Percentiles rank a stretch among this genome's conserved stretches.
Evolutionary conservation across 306 rosid species (phyloP).

Genomic region (Inga laurina): DNA sequence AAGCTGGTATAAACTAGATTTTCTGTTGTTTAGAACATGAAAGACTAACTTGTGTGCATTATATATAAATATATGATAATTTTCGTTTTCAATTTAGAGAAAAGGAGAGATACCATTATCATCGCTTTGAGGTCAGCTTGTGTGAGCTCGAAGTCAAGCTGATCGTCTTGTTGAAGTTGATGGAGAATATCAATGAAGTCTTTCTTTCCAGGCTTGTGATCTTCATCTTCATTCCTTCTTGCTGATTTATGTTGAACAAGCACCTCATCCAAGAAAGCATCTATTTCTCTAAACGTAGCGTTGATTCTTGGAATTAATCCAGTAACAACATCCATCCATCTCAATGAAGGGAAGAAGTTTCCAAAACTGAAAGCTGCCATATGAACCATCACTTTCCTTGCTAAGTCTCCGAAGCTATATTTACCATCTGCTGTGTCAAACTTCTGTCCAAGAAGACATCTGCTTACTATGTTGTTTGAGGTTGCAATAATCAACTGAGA

Average conservation of each 20-base stretch:
- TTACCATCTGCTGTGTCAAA: background rate
- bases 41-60: too few species aligned
- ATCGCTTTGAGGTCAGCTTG: constrained; percentile 27
- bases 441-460: constrained; percentile 37
- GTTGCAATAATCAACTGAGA: constrained; percentile 29
- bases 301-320: constrained; percentile 25
- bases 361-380: constrained; percentile 14
- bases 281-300: constrained; percentile 4
- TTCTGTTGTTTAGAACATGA: too few species aligned
- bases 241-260: constrained; percentile 29
- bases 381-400: background rate
- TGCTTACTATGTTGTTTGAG: constrained; percentile 24
- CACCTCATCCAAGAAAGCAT: constrained; percentile 34
- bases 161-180: constrained; percentile 30
- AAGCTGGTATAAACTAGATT: background rate
- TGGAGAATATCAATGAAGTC: constrained; percentile 17
- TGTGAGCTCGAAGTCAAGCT: constrained; percentile 30
- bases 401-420: background rate
- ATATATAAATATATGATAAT: too few species aligned
- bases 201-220: background rate
- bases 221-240: background rate
- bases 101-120: constrained; percentile 11
- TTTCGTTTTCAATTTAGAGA: too few species aligned
- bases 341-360: constrained; percentile 44
- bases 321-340: constrained; percentile 46